Percentiles rank a stretch among this genome's conserved stretches.
Conservation (phyloP, 768 basidiomycete species). For the Thelephora ganbajun region DNA sequence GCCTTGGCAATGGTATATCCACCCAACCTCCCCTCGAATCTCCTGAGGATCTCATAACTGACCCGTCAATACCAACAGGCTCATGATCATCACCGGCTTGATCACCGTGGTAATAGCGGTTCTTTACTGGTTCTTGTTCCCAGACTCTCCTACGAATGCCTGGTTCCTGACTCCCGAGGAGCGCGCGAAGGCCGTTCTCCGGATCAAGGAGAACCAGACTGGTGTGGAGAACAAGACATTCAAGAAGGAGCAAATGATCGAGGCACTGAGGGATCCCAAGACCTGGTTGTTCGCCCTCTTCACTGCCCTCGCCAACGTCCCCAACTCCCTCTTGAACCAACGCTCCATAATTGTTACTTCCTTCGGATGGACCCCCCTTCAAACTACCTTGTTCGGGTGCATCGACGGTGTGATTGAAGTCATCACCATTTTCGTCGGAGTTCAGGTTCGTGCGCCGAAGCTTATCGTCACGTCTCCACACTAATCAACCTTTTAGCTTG, state of each 20-base stretch:
- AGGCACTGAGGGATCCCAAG: constrained; percentile 55
- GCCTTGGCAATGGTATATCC: constrained; percentile 79
- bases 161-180: constrained; percentile 63
- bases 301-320: constrained; percentile 43
- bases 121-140: constrained; percentile 54
- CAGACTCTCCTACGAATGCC: constrained; percentile 60
- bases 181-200: constrained; percentile 43
- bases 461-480: background rate
- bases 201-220: constrained; percentile 66
- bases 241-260: constrained; percentile 70
- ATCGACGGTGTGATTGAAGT: constrained; percentile 60
- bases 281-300: constrained; percentile 70
- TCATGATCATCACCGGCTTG: constrained; percentile 57
- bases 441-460: constrained; percentile 13
- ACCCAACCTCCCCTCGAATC: no score
- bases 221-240: constrained; percentile 75
- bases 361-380: constrained; percentile 48
- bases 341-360: constrained; percentile 47
- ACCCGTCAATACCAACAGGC: no score
- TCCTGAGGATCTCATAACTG: no score
- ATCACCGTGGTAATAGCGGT: constrained; percentile 40
- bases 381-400: constrained; percentile 58
- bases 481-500: constrained; percentile 17
- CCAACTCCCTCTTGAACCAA: constrained; percentile 58
- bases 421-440: constrained; percentile 54